Percentiles rank a stretch among this genome's conserved stretches.
Conservation (phyloP, 2,329 filamentous ascomycete genomes). For the Claviceps maximensis region DNA sequence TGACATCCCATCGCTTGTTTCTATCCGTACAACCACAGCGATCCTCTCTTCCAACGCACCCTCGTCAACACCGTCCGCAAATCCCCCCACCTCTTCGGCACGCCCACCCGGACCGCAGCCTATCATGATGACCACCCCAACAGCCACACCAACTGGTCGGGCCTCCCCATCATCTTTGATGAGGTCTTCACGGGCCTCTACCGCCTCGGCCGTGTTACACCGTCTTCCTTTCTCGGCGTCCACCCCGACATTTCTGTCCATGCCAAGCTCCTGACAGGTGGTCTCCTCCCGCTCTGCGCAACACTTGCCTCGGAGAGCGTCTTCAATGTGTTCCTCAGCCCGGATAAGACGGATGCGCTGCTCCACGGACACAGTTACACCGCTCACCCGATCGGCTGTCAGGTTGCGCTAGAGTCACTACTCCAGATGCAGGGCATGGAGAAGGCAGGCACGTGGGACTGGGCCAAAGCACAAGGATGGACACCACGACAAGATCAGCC, state of each 20-base stretch:
- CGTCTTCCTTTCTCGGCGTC: slow-evolving; percentile 54
- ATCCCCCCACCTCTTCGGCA: slow-evolving; percentile 41
- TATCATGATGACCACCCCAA: slow-evolving; percentile 8
- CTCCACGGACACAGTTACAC: slow-evolving; percentile 83
- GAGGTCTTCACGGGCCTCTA: slow-evolving; percentile 83
- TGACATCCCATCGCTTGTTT: neutral
- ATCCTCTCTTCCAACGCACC: slow-evolving; percentile 67
- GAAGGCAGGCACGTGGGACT: slow-evolving; percentile 39
- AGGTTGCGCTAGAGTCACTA: slow-evolving; percentile 59
- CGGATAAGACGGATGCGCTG: slow-evolving; percentile 65
- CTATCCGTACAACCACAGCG: slow-evolving; percentile 30
- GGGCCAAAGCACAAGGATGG: slow-evolving; percentile 36
- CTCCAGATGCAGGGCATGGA: slow-evolving; percentile 47
- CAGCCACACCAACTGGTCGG: slow-evolving; percentile 48
- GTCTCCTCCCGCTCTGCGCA: slow-evolving; percentile 61
- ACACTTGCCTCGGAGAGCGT: slow-evolving; percentile 64
- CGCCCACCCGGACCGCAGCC: slow-evolving; percentile 7
- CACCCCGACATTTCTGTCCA: slow-evolving; percentile 67
- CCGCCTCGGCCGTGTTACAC: slow-evolving; percentile 59
- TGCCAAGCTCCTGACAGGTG: slow-evolving; percentile 74
- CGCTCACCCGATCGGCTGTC: slow-evolving; percentile 68
- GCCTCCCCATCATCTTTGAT: slow-evolving; percentile 69
- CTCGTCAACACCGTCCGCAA: slow-evolving; percentile 54
- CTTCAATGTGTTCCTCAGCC: slow-evolving; percentile 56
- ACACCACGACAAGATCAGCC: neutral